Evolutionary conservation across 2,329 filamentous ascomycete species (phyloP).

Genomic region (Leptographium flavum): DNA sequence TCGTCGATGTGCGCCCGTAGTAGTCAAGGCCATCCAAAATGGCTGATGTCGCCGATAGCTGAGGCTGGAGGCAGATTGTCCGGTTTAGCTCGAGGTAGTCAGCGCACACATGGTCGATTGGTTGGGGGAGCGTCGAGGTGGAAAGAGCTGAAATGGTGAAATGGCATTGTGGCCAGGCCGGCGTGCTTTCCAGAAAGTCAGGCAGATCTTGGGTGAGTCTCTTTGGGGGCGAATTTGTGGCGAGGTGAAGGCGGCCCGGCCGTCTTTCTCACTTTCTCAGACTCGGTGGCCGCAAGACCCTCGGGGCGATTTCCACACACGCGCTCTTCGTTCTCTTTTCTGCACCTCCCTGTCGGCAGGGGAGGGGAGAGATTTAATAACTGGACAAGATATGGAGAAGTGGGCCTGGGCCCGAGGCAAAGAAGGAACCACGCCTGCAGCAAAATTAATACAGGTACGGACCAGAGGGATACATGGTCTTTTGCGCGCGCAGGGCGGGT

Average conservation of each 20-base stretch:
- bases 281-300: not conserved
- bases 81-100: not conserved
- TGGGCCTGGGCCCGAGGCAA: constrained; percentile 3
- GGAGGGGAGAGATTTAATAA: constrained; percentile 6
- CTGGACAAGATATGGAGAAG: constrained; percentile 5
- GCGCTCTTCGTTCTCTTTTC: not conserved
- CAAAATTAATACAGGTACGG: not conserved
- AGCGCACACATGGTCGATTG: not conserved
- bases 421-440: not conserved
- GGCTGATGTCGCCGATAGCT: no score
- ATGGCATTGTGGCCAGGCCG: not conserved
- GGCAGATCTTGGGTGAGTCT: not conserved
- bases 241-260: not conserved
- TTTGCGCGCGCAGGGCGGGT: not conserved
- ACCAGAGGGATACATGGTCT: not conserved
- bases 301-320: not conserved
- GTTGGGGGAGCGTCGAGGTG: not conserved
- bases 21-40: no score
- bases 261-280: not conserved
- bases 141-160: no score
- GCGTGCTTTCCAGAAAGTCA: not conserved
- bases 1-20: no score
- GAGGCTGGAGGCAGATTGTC: not conserved
- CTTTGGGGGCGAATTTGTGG: not conserved
- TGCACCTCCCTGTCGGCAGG: not conserved